These are phyloP conservation scores for Linnemannia exigua DNA, from an alignment of 192 early-diverging fungal species.

Conservation along the genomic window DNA sequence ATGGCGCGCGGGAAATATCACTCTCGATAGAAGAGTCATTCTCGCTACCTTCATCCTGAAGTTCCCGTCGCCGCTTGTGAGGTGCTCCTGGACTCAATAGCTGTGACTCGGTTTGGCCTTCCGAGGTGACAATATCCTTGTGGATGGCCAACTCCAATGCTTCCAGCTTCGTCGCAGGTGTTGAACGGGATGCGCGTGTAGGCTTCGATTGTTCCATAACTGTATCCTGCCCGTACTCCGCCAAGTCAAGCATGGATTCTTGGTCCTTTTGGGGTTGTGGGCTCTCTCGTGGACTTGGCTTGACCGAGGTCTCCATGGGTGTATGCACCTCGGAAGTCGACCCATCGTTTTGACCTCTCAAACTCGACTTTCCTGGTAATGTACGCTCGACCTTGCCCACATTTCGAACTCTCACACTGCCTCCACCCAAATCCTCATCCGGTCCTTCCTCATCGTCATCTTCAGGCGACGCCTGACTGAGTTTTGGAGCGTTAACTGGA, in stretches of 20 bases:
- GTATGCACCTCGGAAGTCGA: not conserved
- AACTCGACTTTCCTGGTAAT: not conserved
- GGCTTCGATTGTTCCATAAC: constrained; percentile 45
- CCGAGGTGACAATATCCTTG: not conserved
- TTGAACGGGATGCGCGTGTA: not conserved
- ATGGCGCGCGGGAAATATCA: not conserved
- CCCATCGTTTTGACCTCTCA: not conserved
- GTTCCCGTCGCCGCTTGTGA: constrained; percentile 45
- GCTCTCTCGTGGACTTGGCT: not conserved
- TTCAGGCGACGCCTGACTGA: not conserved
- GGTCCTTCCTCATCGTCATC: constrained; percentile 24
- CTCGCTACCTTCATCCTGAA: constrained; percentile 37
- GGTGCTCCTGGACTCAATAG: constrained; percentile 35
- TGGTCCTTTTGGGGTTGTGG: not conserved
- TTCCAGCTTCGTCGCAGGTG: not conserved
- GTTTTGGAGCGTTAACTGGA: not conserved
- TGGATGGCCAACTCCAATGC: not conserved
- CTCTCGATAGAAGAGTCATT: constrained; percentile 22
- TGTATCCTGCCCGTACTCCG: constrained; percentile 43
- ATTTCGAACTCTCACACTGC: constrained; percentile 14
- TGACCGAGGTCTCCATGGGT: not conserved
- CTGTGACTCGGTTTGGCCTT: not conserved
- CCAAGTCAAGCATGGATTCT: constrained; percentile 3
- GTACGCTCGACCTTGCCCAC: not conserved
- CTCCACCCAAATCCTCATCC: constrained; percentile 42